Conservation (phyloP, 176 grass and related monocot species). For the Dactylis glomerata region DNA sequence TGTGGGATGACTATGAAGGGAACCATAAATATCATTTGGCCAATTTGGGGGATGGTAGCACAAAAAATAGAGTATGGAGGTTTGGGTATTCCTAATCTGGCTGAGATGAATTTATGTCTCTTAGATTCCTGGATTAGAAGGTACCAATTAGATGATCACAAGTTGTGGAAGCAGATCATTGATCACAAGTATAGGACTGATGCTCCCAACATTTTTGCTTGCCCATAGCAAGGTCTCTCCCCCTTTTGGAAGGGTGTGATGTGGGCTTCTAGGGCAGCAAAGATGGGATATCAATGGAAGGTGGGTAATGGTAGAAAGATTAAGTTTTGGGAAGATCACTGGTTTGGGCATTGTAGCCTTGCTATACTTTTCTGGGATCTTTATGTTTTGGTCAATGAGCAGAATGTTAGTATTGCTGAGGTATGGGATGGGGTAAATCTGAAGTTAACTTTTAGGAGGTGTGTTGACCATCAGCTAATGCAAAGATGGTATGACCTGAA, state of each 20-base stretch:
- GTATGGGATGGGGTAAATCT: not conserved
- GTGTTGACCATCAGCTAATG: not conserved
- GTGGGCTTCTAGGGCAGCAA: not conserved
- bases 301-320: not conserved
- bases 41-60: accelerated
- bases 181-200: not conserved
- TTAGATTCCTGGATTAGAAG: not conserved
- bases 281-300: not conserved
- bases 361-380: not conserved
- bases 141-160: not conserved
- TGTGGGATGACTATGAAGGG: not conserved
- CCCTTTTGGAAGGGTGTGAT: not conserved
- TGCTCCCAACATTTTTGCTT: not conserved
- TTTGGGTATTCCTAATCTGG: not conserved
- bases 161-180: not conserved
- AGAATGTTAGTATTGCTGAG: not conserved
- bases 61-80: not conserved
- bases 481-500: too few relatives aligned
- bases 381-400: not conserved
- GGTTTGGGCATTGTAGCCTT: not conserved
- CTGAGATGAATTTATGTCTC: not conserved
- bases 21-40: too few relatives aligned
- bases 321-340: not conserved
- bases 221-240: accelerated
- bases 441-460: not conserved